Evolutionary conservation across 2,329 filamentous ascomycete genomes (phyloP).

Genomic region (Diaporthe sp.): DNA sequence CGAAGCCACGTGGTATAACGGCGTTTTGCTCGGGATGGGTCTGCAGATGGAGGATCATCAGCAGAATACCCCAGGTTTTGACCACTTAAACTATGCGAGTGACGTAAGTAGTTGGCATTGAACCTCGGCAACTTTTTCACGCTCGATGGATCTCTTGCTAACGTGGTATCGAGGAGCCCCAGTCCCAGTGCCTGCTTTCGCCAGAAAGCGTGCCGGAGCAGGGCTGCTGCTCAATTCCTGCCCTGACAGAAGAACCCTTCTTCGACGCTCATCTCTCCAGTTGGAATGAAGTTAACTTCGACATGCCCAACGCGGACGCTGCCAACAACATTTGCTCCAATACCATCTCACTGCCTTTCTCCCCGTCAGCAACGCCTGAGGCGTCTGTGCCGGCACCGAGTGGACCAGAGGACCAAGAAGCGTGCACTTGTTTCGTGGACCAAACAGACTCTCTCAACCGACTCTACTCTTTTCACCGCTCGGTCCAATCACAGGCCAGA

Average conservation of each 20-base stretch:
- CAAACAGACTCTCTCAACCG: background rate
- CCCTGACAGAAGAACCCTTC: background rate
- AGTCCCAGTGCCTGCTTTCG: background rate
- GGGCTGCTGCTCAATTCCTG: background rate
- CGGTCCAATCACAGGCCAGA: background rate
- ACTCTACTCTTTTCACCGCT: background rate
- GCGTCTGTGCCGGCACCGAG: background rate
- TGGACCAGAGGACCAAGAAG: no score
- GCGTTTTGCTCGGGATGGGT: conserved; percentile 16
- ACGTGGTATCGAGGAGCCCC: background rate
- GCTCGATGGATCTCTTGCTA: conserved; percentile 6
- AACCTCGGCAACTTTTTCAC: conserved; percentile 16
- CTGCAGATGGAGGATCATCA: conserved; percentile 11
- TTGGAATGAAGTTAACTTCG: background rate
- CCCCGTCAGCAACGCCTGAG: background rate
- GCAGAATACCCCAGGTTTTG: conserved; percentile 14
- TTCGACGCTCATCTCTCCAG: background rate
- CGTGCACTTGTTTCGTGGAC: background rate
- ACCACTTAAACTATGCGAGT: conserved; percentile 12
- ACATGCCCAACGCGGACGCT: background rate
- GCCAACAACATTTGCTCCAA: background rate
- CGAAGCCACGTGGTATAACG: conserved; percentile 18
- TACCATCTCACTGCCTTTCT: background rate
- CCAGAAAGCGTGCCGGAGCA: background rate
- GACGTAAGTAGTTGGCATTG: background rate